Conservation (phyloP, 768 basidiomycete genomes). For the Tremella yokohamensis region DNA sequence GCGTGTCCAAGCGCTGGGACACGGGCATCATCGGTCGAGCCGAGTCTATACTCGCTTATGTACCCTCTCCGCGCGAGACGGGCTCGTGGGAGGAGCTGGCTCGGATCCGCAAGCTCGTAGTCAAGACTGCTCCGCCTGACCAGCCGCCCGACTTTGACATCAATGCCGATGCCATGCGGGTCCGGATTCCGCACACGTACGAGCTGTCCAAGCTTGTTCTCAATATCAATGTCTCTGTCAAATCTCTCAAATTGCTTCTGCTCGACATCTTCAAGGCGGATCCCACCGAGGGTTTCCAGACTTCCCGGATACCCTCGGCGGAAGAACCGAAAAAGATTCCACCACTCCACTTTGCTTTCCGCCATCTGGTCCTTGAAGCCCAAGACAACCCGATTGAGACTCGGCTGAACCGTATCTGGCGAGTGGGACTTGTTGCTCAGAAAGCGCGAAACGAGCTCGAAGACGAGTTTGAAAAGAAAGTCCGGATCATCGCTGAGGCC, state of each 20-base stretch:
- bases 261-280: slow-evolving; percentile 58
- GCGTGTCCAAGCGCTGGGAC: slow-evolving; percentile 20
- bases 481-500: slow-evolving; percentile 55
- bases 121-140: slow-evolving; percentile 51
- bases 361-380: slow-evolving; percentile 68
- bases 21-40: slow-evolving; percentile 53
- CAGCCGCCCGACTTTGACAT: slow-evolving; percentile 53
- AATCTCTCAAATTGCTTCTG: slow-evolving; percentile 68
- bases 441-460: slow-evolving; percentile 68
- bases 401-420: slow-evolving; percentile 68
- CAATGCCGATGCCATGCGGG: slow-evolving; percentile 62
- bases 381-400: slow-evolving; percentile 82
- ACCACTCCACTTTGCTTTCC: slow-evolving; percentile 59
- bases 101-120: slow-evolving; percentile 59
- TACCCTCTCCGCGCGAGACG: slow-evolving; percentile 56
- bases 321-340: slow-evolving; percentile 74
- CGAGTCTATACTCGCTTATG: slow-evolving; percentile 56
- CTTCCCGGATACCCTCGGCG: slow-evolving; percentile 61
- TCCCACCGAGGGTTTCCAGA: slow-evolving; percentile 54
- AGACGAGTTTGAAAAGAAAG: slow-evolving; percentile 75
- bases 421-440: slow-evolving; percentile 68
- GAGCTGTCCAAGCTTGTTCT: slow-evolving; percentile 70
- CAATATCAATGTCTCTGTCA: slow-evolving; percentile 65
- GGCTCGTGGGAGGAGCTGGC: slow-evolving; percentile 73
- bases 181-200: slow-evolving; percentile 79